Evolutionary conservation across 192 early-diverging fungal genomes (phyloP).

Genomic region (Chytriomyces confervae): DNA sequence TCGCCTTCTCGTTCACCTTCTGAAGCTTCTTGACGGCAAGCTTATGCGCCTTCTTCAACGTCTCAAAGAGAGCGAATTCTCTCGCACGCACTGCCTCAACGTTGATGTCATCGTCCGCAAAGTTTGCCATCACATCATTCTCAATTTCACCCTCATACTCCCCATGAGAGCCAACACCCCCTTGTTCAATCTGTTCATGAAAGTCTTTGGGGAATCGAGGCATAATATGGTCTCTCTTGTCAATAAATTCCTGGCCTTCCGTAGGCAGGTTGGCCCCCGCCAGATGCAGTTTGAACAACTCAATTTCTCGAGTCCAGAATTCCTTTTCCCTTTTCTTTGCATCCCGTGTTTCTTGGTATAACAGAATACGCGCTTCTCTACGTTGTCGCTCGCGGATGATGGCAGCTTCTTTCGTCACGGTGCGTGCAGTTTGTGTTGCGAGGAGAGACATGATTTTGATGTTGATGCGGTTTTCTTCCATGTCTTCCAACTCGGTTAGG

Average conservation of each 20-base stretch:
- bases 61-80: conserved; percentile 20
- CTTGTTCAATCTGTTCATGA: not conserved
- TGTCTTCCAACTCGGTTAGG: not conserved
- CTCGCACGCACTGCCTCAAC: conserved; percentile 13
- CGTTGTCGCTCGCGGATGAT: not conserved
- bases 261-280: not conserved
- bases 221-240: not conserved
- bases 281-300: conserved; percentile 1
- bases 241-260: not conserved
- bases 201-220: not conserved
- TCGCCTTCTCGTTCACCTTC: not conserved
- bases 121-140: not conserved
- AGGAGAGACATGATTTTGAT: not conserved
- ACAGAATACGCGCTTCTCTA: not conserved
- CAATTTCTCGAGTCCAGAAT: conserved; percentile 17
- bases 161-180: not conserved
- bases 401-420: not conserved
- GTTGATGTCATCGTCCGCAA: not conserved
- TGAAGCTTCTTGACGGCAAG: not conserved
- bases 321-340: not conserved
- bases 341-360: not conserved
- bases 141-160: not conserved
- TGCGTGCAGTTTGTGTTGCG: not conserved
- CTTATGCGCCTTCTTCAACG: conserved; percentile 12
- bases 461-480: conserved; percentile 11